Percentiles rank a stretch among this genome's conserved stretches.
These are phyloP conservation scores for Fusarium algeriense DNA, from an alignment of 2,329 filamentous ascomycete species.

Conservation along the genomic window DNA sequence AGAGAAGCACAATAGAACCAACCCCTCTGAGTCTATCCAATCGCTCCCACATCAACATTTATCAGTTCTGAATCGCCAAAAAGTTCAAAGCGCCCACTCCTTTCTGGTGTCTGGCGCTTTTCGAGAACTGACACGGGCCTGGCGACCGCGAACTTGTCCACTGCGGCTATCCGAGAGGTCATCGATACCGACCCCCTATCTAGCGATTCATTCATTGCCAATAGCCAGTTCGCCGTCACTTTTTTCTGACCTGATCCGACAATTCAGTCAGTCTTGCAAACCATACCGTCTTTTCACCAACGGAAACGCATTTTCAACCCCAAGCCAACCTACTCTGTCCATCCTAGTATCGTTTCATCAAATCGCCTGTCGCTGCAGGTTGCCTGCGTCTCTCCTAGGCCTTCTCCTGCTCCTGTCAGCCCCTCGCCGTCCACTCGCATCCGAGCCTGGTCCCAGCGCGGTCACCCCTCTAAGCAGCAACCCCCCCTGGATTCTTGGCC, in stretches of 20 bases:
- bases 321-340: slow-evolving; percentile 3
- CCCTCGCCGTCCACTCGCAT: slow-evolving; percentile 42
- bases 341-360: slow-evolving; percentile 33
- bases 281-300: slow-evolving; percentile 36
- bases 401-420: slow-evolving; percentile 30
- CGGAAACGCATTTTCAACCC: slow-evolving; percentile 3
- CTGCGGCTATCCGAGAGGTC: slow-evolving; percentile 4
- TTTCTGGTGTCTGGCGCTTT: not conserved
- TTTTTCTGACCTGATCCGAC: slow-evolving; percentile 16
- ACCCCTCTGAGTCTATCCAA: slow-evolving; percentile 3
- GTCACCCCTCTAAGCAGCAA: slow-evolving; percentile 38
- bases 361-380: slow-evolving; percentile 27
- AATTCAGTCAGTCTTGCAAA: slow-evolving; percentile 19
- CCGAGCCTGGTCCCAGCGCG: slow-evolving; percentile 35
- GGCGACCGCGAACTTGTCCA: slow-evolving; percentile 10
- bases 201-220: not conserved
- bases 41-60: slow-evolving; percentile 18
- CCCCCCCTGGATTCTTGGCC: slow-evolving; percentile 37
- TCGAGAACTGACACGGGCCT: not conserved
- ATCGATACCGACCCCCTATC: slow-evolving; percentile 12
- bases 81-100: not conserved
- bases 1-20: slow-evolving; percentile 13
- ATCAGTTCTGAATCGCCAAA: slow-evolving; percentile 5
- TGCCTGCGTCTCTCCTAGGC: slow-evolving; percentile 3
- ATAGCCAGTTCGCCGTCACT: slow-evolving; percentile 10